Evolutionary conservation across 441 rosid genomes (phyloP).

Genomic region (Eugenia klotzschiana): DNA sequence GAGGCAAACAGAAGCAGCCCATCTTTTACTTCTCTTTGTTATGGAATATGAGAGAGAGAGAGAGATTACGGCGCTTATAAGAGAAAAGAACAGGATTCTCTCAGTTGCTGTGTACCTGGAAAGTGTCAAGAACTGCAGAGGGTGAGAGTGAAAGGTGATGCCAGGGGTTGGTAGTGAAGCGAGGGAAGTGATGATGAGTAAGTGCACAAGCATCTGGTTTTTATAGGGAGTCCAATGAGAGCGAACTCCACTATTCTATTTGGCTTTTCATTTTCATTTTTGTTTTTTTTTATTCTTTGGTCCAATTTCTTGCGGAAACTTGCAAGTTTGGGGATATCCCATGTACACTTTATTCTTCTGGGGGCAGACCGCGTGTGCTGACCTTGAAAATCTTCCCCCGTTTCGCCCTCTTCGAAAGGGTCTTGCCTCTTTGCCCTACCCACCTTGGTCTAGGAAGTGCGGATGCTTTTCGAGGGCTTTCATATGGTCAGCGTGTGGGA

Average conservation of each 20-base stretch:
- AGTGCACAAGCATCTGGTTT: background rate
- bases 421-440: background rate
- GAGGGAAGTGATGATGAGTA: background rate
- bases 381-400: background rate
- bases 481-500: no score
- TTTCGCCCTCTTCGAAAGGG: background rate
- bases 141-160: background rate
- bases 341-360: background rate
- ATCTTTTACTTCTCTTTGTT: background rate
- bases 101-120: background rate
- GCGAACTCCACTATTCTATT: background rate
- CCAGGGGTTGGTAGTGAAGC: no score
- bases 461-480: no score
- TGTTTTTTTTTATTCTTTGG: background rate
- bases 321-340: background rate
- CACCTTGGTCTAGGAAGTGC: background rate
- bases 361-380: background rate
- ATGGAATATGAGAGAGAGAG: background rate
- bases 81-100: background rate
- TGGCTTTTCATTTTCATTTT: background rate
- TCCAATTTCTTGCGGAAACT: background rate
- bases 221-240: background rate
- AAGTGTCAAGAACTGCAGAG: background rate
- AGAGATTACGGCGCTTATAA: background rate
- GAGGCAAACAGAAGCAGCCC: background rate